Base-by-base conservation (phyloP, 2,329 filamentous ascomycete species). In the Aspergillus oerlinghausenensis region DNA sequence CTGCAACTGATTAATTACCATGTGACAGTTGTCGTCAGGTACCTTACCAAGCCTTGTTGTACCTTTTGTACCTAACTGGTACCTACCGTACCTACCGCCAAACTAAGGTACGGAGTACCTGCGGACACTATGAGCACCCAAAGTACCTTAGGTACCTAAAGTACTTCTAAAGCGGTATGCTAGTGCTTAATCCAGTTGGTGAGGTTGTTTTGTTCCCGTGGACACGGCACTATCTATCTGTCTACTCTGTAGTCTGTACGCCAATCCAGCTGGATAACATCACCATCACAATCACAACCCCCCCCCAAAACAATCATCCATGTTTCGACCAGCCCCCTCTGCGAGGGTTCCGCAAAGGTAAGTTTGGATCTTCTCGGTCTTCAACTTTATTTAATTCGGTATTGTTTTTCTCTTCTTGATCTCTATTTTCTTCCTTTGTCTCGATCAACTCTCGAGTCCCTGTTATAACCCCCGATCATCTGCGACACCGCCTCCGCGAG, bases 401-500 rank as follows among this genome's bases (percentile, higher is more conserved):
- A 35, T 10, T 48, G 19, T 51, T 21, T 28, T 28, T 45, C 23
- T 50, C 38, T 29, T 54, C 49, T 56, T 14, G 4, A 17, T 35
- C 17, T 35, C 32, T 35, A 17, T 35, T 38, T 49, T 43, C 50
- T 45, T 49, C 55, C 21, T 54, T 52, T 47, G 40, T 56, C 51
- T 51, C 45, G 26, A 42, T 54, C 45, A 17, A 49, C 49, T 25
- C 32, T 59, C 55, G 40, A 51, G 38, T 49, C 43, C 56, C 58
- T 55, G 60, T 58, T 57, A 60, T 61, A 57, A 55, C 59, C 52
- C 57, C 63, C 63, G 56, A 60, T 40, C 60, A 53, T 55, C 67
- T 69, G 67, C 69, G 70, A 71, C 69, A 72, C 70, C 70, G 70
- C 70, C 69, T 71, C 69, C 59, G 60, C 63, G 65, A 64, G 62